Percentiles rank a stretch among this genome's conserved stretches.
phyloP scores from a whole-genome alignment of 129 eudicot species.

The Glebionis coronaria region DNA sequence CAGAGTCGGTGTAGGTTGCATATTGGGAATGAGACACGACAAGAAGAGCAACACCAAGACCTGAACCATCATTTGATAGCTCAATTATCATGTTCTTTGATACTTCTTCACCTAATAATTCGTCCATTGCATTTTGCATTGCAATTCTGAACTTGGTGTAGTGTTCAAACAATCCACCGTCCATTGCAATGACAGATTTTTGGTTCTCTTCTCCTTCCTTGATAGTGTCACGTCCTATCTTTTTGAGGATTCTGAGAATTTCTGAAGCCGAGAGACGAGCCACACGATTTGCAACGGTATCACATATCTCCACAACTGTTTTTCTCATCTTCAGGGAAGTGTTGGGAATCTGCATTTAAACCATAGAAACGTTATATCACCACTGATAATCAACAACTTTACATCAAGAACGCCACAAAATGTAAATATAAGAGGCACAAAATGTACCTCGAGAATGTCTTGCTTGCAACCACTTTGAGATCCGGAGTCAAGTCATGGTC shows the following conservation, averaged over 20 bases:
- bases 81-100: conserved; percentile 37
- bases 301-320: conserved; percentile 62
- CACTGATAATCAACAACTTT: neutral
- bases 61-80: conserved; percentile 88
- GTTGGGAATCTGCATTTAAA: conserved; percentile 51
- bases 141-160: conserved; percentile 66
- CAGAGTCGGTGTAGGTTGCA: conserved; percentile 45
- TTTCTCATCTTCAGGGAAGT: conserved; percentile 66
- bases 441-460: conserved; percentile 71
- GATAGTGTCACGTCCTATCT: conserved; percentile 53
- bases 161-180: conserved; percentile 91
- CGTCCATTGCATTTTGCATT: conserved; percentile 52
- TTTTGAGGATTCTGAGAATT: conserved; percentile 71
- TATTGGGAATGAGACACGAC: conserved; percentile 97
- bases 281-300: conserved; percentile 77
- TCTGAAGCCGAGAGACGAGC: conserved; percentile 96
- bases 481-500: conserved; percentile 26
- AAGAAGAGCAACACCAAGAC: conserved; percentile 90
- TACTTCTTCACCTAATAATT: conserved; percentile 63
- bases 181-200: conserved; percentile 74
- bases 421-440: neutral
- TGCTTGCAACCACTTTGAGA: conserved; percentile 78
- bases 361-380: neutral
- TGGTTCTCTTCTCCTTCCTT: conserved; percentile 50
- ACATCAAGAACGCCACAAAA: no score